Conservation (phyloP, 768 basidiomycete species). For the Mycena rosella region DNA sequence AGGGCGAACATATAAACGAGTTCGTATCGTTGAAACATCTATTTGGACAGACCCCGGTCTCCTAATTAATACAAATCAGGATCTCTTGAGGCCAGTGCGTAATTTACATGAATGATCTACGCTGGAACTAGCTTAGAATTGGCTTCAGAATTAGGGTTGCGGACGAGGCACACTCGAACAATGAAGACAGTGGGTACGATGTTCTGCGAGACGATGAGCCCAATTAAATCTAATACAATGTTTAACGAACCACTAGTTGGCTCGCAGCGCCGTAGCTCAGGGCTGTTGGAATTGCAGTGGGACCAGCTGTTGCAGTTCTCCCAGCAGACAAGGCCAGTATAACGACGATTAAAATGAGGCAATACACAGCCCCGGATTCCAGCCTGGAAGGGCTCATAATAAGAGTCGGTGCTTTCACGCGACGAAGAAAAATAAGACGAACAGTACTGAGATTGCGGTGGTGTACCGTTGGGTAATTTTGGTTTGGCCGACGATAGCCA, state of each 20-base stretch:
- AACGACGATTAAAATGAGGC: background rate
- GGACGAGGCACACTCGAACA: constrained; percentile 6
- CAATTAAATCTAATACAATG: background rate
- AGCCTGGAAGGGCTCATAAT: background rate
- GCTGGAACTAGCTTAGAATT: background rate
- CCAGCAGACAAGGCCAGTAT: constrained; percentile 9
- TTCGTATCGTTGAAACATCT: too few relatives aligned
- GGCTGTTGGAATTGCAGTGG: background rate
- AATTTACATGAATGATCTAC: too few relatives aligned
- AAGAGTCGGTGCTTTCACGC: too few relatives aligned
- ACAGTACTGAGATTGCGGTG: too few relatives aligned
- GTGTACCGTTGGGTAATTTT: too few relatives aligned
- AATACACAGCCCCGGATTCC: constrained; percentile 21
- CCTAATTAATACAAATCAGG: too few relatives aligned
- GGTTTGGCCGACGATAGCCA: background rate
- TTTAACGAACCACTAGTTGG: constrained; percentile 12
- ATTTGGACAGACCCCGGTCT: too few relatives aligned
- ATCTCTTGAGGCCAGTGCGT: too few relatives aligned
- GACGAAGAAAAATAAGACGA: background rate
- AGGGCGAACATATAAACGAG: too few relatives aligned
- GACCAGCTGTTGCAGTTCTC: background rate
- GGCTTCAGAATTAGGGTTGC: background rate
- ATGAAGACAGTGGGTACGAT: too few relatives aligned
- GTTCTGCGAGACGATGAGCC: constrained; percentile 7
- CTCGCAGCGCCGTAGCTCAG: constrained; percentile 1